These are phyloP conservation scores for Myxozyma melibiosi DNA, from an alignment of 805 yeast genomes.

Conservation along the genomic window DNA sequence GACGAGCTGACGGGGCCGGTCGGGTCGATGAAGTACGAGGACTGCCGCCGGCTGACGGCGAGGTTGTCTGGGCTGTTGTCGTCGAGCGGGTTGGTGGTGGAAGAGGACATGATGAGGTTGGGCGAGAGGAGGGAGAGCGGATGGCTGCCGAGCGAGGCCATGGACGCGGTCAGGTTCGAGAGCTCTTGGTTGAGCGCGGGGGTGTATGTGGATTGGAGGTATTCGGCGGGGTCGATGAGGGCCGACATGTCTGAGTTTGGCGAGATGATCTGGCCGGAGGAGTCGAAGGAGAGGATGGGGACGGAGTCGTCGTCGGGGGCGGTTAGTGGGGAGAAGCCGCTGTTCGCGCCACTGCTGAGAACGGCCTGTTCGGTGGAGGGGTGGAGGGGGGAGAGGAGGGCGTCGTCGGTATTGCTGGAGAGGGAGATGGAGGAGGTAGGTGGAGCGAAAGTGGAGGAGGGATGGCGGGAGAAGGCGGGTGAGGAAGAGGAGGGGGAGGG, in stretches of 20 bases:
- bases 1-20: slow-evolving; percentile 19
- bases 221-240: slow-evolving; percentile 12
- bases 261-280: background rate
- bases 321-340: background rate
- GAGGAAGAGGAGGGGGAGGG: slow-evolving; percentile 1
- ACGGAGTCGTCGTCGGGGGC: too few species aligned
- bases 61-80: background rate
- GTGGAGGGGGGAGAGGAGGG: background rate
- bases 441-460: too few species aligned
- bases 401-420: too few species aligned
- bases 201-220: slow-evolving; percentile 16
- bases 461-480: background rate
- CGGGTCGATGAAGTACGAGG: slow-evolving; percentile 13
- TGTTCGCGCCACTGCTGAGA: background rate
- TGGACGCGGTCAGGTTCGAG: background rate
- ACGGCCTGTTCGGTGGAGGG: background rate
- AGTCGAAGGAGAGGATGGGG: background rate
- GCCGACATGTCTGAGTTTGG: background rate
- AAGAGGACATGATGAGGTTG: slow-evolving; percentile 7
- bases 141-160: slow-evolving; percentile 8
- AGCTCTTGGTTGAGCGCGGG: slow-evolving; percentile 12
- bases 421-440: too few species aligned
- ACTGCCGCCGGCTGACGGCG: background rate
- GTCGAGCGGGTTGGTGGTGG: background rate
- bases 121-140: slow-evolving; percentile 13